Conservation (phyloP, 345 rosid genomes). For the Corymbia maculata region DNA sequence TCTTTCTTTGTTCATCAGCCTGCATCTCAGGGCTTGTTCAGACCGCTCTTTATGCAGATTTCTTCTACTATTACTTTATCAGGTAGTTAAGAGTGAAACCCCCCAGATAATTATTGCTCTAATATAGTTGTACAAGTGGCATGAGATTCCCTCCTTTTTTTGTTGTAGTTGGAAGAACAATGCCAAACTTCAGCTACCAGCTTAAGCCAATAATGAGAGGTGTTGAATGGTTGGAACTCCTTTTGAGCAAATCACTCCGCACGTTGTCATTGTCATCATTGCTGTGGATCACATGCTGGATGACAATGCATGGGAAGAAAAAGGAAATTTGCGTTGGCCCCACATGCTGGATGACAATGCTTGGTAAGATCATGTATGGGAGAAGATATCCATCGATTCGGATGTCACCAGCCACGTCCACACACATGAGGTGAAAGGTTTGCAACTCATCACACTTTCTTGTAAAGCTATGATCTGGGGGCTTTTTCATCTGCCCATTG, state of each 20-base stretch:
- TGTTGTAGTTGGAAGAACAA: conserved; percentile 82
- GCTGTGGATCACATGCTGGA: neutral
- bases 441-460: neutral
- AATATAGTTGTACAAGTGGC: neutral
- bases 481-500: neutral
- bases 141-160: neutral
- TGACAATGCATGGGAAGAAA: neutral
- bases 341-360: too few species aligned
- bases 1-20: conserved; percentile 34
- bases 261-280: neutral
- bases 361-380: too few species aligned
- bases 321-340: neutral
- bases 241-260: neutral
- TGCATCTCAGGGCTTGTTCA: conserved; percentile 78
- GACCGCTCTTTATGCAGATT: conserved; percentile 84
- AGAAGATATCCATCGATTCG: neutral
- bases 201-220: conserved; percentile 24
- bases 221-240: neutral
- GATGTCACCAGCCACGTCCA: neutral
- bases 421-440: neutral
- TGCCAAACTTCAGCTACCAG: conserved; percentile 86
- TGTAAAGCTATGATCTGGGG: neutral
- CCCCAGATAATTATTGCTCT: neutral
- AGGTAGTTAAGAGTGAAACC: conserved; percentile 31
- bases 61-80: conserved; percentile 86